Percentiles rank a stretch among this genome's conserved stretches.
Evolutionary conservation across 108 stramenopile genomes (phyloP).

Genomic region (Tribonema minus): DNA sequence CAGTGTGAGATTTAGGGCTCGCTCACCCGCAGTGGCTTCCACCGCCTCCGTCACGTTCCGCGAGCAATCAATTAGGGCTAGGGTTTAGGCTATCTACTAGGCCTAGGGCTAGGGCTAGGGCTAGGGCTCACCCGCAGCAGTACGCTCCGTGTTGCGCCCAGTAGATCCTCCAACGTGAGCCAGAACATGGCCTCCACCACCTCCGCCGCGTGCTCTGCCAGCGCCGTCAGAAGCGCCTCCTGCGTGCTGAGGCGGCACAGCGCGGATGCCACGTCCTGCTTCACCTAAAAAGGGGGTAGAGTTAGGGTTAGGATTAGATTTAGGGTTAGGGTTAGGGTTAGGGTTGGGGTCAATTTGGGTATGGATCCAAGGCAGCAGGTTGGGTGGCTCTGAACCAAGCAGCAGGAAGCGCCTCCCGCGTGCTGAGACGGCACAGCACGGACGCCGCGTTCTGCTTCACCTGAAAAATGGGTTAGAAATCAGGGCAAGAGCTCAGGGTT

Average conservation of each 20-base stretch:
- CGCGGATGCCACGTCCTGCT: conserved; percentile 40
- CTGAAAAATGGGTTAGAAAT: too few species aligned
- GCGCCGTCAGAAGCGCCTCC: not conserved
- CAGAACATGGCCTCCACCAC: conserved; percentile 38
- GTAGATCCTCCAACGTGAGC: conserved; percentile 39
- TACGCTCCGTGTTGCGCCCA: not conserved
- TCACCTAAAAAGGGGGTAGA: too few species aligned
- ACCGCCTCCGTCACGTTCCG: too few species aligned
- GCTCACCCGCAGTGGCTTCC: too few species aligned
- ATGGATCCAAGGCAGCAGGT: not conserved
- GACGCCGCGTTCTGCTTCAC: conserved; percentile 41
- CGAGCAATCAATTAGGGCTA: too few species aligned
- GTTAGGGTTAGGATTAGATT: too few species aligned
- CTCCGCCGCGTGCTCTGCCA: not conserved
- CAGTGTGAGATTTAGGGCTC: too few species aligned
- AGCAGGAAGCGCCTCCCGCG: not conserved
- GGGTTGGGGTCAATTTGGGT: too few species aligned
- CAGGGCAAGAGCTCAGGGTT: too few species aligned
- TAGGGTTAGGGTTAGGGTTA: too few species aligned
- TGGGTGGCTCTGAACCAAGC: not conserved
- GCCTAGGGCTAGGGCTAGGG: too few species aligned
- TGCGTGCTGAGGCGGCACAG: conserved; percentile 18
- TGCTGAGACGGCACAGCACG: conserved; percentile 20
- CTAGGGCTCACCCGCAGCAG: not conserved
- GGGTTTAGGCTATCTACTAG: too few species aligned